Evolutionary conservation across 306 rosid genomes (phyloP), one percentile per base, ranked within the genome.

Genomic region (Elaeagnus macrophylla): DNA sequence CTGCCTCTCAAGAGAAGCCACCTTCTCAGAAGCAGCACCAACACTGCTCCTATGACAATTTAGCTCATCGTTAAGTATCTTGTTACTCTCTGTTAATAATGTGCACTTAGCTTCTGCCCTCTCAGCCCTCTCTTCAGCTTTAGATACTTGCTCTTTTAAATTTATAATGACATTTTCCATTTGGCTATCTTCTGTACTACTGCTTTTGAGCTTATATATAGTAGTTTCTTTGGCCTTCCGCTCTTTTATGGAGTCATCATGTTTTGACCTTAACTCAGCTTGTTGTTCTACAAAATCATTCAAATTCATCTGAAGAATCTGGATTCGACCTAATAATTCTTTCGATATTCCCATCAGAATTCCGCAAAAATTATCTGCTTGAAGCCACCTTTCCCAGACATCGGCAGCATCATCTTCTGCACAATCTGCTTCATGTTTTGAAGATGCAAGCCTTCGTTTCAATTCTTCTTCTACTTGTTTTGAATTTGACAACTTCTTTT

Each of bases 261-360:
- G 74, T 71, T 80, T 77, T 47, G 65, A 65, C 82, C 72, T 85
- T 32, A 87, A 73, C 61, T 76, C 81, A 56, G 80, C 73, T 62
- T 87, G 95, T 63, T 70, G 79, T 57, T 60, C 65, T 66, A 59
- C 60, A 25, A 71, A 68, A 61, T 85, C 77, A 48, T 76, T 77
- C 56, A 82, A 58, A 72, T 66, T 82, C 48, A 93, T 79, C 72
- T 84, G 89, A 60, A 86, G 76, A 75, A 80, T 51, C 66, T 79
- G 91, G 47, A 79, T 73, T 54, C 60, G 79, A 57, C 88, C 85
- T 53, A 82, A 66, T n/a, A 85, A 57, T 48, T 79, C 95, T 68
- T 76, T 85, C n/a, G 83, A 85, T 67, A 85, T 69, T 60, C 89
- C 89, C 71, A 38, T 60, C 57, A 83, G 62, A 48, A 75, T 74